Conservation (phyloP, 2,329 filamentous ascomycete species). For the Fonsecaea multimorphosa region DNA sequence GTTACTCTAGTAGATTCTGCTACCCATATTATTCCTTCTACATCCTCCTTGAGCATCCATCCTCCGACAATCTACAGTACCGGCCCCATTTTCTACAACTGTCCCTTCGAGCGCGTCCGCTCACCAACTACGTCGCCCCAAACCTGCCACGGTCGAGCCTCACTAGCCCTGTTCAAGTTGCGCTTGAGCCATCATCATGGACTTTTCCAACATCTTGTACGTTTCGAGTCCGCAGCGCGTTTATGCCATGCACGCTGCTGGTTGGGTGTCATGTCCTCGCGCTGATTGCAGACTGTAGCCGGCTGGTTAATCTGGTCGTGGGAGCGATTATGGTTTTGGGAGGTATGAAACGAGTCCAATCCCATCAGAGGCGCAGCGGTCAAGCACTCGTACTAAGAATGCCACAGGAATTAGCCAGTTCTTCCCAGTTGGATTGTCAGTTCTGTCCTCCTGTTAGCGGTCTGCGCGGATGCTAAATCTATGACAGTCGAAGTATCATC, state of each 20-base stretch:
- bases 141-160: background rate
- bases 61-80: background rate
- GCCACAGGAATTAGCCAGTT: constrained; percentile 52
- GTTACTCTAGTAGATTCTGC: constrained; percentile 11
- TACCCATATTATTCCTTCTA: background rate
- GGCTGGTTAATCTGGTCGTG: constrained; percentile 89
- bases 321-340: constrained; percentile 87
- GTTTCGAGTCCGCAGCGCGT: constrained; percentile 46
- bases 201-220: constrained; percentile 91
- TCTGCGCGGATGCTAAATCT: constrained; percentile 26
- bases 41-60: constrained; percentile 2
- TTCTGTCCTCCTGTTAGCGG: constrained; percentile 16
- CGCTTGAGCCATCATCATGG: constrained; percentile 64
- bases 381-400: constrained; percentile 41
- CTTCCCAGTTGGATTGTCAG: constrained; percentile 48
- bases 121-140: background rate
- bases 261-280: background rate
- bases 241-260: background rate
- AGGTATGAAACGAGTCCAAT: constrained; percentile 58
- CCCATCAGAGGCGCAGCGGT: constrained; percentile 20
- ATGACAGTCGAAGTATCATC: constrained; percentile 70
- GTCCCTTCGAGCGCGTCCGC: background rate
- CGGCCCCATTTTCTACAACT: background rate
- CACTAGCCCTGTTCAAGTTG: background rate
- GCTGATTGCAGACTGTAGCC: constrained; percentile 61